These are phyloP conservation scores for Dovyalis caffra DNA, from an alignment of 345 rosid genomes.

Conservation along the genomic window DNA sequence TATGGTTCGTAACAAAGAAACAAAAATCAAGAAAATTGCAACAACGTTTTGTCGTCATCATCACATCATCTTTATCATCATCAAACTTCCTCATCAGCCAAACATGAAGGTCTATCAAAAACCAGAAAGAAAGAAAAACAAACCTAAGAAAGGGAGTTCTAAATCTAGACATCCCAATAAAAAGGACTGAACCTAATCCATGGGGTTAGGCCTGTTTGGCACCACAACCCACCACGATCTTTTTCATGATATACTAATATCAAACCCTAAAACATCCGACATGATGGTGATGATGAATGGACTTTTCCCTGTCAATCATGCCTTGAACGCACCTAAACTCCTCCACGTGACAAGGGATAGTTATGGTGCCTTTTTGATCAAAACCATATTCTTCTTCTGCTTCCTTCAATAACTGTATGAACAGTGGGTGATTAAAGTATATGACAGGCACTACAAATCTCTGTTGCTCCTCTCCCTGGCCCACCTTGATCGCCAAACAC, in stretches of 20 bases:
- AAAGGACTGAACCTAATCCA: not conserved
- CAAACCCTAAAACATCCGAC: constrained; percentile 65
- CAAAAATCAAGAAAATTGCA: constrained; percentile 19
- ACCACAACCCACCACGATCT: constrained; percentile 29
- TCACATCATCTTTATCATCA: constrained; percentile 7
- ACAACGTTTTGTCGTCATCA: constrained; percentile 19
- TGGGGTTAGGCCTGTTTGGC: constrained; percentile 42
- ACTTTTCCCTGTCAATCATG: constrained; percentile 59
- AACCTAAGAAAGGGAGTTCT: constrained; percentile 1
- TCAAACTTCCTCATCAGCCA: constrained; percentile 15
- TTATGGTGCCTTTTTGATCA: constrained; percentile 31
- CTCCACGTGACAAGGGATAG: constrained; percentile 35
- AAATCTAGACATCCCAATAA: constrained; percentile 22
- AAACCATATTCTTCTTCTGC: constrained; percentile 36
- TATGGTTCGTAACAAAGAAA: constrained; percentile 17
- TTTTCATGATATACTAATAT: not conserved
- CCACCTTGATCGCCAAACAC: constrained; percentile 33
- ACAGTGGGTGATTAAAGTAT: constrained; percentile 33
- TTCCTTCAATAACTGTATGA: constrained; percentile 25
- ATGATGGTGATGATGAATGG: constrained; percentile 46
- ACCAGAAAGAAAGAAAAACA: not conserved
- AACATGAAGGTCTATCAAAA: constrained; percentile 10
- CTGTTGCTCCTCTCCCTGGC: constrained; percentile 31
- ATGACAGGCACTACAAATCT: constrained; percentile 34
- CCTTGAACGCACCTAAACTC: constrained; percentile 31